Evolutionary conservation across 2,329 filamentous ascomycete genomes (phyloP), one percentile per base, ranked within the genome.

Genomic region (Penicillium sp.): DNA sequence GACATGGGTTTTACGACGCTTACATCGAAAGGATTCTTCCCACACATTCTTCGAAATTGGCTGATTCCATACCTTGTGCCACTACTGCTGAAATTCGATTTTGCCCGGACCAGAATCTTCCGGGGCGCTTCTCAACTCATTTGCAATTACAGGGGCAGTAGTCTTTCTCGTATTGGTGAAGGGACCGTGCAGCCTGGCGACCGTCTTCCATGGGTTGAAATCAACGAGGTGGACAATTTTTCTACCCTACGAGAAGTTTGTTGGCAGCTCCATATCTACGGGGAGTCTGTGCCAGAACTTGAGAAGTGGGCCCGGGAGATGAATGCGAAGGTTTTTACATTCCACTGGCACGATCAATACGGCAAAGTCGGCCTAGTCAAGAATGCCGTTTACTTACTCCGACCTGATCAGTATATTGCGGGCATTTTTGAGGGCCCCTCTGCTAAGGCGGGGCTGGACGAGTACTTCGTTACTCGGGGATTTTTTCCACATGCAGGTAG

Each of bases 171-270:
- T 38, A 0, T 25, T 12, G 73, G 77, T 2, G 69, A 68, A 1
- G 61, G 58, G 2, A 77, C 62, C 0, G 62, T 83, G 2, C 71
- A 73, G 43, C 79, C 80, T 33, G 82, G 82, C 2, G 78, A 82
- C 62, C 76, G 82, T 15, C 70, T 79, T 4, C 76, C 76, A 2
- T 73, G 71, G 71, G 67, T 57, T 2, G 59, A 60, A 23, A 67
- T 64, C 1, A 62, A 63, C 2, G 49, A 58, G 2, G 33, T 55
- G 2, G 71, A 73, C 38, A 71, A 73, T 19, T 72, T 67, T 41
- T 66, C 67, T 6, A 66, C 60, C 4, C 50, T 73, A 1, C 50
- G 37, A 7, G 54, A 63, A 4, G 66, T 73, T 9, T 56, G 55
- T 10, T 74, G 71, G 70, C 70, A 73, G 31, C 56, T 73, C 23